Conservation (phyloP, 106 monocot genomes). For the Hemerocallis citrina region DNA sequence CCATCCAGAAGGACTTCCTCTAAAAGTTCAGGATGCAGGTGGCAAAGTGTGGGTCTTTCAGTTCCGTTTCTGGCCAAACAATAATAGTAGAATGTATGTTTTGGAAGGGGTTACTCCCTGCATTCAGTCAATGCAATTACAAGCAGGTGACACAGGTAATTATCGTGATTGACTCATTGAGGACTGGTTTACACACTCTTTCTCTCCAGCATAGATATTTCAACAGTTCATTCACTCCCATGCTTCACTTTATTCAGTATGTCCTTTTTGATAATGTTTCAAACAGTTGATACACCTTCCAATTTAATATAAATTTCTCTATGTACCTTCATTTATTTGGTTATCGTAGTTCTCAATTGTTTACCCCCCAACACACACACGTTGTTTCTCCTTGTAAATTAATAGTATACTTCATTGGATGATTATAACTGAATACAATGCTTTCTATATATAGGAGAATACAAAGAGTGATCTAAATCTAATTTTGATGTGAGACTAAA, state of each 20-base stretch:
- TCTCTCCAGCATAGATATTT: background rate
- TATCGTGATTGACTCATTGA: background rate
- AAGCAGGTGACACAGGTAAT: constrained; percentile 94
- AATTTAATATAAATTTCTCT: background rate
- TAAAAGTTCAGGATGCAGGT: constrained; percentile 88
- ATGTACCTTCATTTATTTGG: too few species aligned
- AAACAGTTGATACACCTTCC: background rate
- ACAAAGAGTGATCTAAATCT: too few species aligned
- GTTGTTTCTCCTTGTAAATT: too few species aligned
- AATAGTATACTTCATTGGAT: too few species aligned
- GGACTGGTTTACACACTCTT: background rate
- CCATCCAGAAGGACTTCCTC: constrained; percentile 91
- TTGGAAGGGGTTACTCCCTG: constrained; percentile 98
- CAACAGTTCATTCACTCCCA: background rate
- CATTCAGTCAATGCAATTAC: constrained; percentile 98
- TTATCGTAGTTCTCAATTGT: too few species aligned
- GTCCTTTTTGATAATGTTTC: background rate
- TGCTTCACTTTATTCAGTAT: too few species aligned
- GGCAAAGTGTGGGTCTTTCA: constrained; percentile 96
- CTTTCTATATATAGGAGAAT: too few species aligned
- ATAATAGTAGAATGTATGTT: constrained; percentile 99
- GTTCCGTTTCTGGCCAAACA: constrained; percentile 99
- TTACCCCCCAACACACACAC: too few species aligned
- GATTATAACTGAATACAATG: background rate
- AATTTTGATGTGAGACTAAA: too few species aligned